Evolutionary conservation across 371 early-diverging fungal genomes (phyloP).

Genomic region (Mortierella polycephala): DNA sequence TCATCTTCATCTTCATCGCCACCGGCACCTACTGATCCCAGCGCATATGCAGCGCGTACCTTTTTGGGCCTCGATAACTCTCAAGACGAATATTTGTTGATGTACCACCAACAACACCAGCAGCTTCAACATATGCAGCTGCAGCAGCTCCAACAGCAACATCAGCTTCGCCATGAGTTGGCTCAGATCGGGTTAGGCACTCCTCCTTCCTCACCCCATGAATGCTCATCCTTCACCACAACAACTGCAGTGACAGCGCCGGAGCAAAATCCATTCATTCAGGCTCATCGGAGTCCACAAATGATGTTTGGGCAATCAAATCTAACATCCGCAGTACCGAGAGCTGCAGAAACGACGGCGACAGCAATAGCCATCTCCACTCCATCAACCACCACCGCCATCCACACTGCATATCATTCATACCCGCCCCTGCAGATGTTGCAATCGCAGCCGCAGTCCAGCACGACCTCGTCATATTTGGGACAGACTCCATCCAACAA

Average conservation of each 20-base stretch:
- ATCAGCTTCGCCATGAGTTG: conserved; percentile 27
- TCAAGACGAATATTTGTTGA: conserved; percentile 22
- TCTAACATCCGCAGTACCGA: background rate
- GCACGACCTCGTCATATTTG: background rate
- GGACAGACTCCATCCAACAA: background rate
- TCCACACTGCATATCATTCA: too few relatives aligned
- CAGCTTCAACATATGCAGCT: background rate
- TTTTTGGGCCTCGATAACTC: conserved; percentile 12
- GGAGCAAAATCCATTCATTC: background rate
- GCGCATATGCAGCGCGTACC: background rate
- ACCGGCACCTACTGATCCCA: background rate
- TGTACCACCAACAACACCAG: conserved; percentile 25
- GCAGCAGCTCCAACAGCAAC: conserved; percentile 17
- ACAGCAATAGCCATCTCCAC: background rate
- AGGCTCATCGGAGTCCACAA: background rate
- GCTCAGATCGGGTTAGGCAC: conserved; percentile 28
- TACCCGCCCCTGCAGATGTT: too few relatives aligned
- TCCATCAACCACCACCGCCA: too few relatives aligned
- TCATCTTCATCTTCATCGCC: background rate
- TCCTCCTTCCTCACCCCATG: conserved; percentile 19
- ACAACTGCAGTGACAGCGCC: background rate
- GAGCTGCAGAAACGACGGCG: background rate
- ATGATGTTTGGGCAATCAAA: too few relatives aligned
- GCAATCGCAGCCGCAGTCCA: background rate
- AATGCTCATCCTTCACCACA: background rate